Conservation (phyloP, 129 eudicot species). For the Artemisia argyi region DNA sequence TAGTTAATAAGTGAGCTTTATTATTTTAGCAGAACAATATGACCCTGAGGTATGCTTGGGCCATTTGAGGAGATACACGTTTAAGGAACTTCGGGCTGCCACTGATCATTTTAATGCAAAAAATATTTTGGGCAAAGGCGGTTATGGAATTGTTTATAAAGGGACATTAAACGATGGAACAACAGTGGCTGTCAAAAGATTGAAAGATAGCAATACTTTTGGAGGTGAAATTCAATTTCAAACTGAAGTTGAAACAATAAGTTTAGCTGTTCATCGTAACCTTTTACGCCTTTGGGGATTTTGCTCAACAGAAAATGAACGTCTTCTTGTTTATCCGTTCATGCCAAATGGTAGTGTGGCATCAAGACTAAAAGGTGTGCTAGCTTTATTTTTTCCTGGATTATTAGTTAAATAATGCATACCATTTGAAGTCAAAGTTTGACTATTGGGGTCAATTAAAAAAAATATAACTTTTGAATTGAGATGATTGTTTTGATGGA, state of each 20-base stretch:
- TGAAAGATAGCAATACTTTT: slow-evolving; percentile 70
- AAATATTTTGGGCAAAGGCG: slow-evolving; percentile 79
- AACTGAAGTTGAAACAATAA: slow-evolving; percentile 85
- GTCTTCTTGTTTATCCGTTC: slow-evolving; percentile 87
- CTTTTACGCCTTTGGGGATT: slow-evolving; percentile 94
- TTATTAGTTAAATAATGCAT: slow-evolving; percentile 3
- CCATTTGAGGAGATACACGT: slow-evolving; percentile 70
- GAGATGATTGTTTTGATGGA: not conserved
- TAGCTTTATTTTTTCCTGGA: not conserved
- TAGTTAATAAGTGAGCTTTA: not conserved
- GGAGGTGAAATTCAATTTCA: slow-evolving; percentile 97
- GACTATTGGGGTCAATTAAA: slow-evolving; percentile 7
- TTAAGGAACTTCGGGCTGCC: slow-evolving; percentile 86
- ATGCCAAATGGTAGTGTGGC: slow-evolving; percentile 97
- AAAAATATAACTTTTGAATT: not conserved
- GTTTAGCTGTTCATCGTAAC: slow-evolving; percentile 93
- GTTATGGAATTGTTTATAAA: slow-evolving; percentile 84
- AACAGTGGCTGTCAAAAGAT: slow-evolving; percentile 78
- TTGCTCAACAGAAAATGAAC: slow-evolving; percentile 82
- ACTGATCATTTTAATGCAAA: slow-evolving; percentile 78
- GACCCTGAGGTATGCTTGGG: slow-evolving; percentile 93
- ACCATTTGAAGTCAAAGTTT: not conserved
- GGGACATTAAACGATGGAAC: slow-evolving; percentile 76
- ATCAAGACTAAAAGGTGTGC: slow-evolving; percentile 81
- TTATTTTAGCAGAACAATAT: slow-evolving; percentile 64